Evolutionary conservation across 1,284 basidiomycete species (phyloP), one percentile per base, ranked within the genome.

Genomic region (Agroathelia rolfsii): DNA sequence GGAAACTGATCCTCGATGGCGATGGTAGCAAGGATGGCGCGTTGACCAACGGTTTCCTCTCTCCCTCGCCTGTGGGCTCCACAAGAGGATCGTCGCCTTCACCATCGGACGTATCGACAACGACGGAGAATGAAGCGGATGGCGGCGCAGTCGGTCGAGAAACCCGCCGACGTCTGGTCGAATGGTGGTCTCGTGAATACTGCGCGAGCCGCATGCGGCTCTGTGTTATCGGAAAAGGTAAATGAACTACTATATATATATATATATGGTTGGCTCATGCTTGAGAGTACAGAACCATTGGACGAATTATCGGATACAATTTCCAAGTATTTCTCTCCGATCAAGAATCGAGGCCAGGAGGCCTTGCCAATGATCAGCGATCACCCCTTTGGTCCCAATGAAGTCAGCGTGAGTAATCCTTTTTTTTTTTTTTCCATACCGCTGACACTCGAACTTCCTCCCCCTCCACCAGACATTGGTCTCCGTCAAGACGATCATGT

Each of bases 401-500:
- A 89, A 53, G 74, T 71, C 55, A 78, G 77, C 13, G 87, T 87
- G 59, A 56, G 80, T 76, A 29, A 5, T 11, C 14, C 6, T 9
- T 22, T 20, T 35, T 36, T 28, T 6, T 28, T 16, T 27, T n/a
- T 15, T 16, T 12, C 9, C 21, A 21, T 16, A 19, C 28, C 15
- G 24, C 20, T 45, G 14, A 30, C 7, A 23, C 35, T 13, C 32
- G 16, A 32, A 38, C 30, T 13, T 37, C n/a, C n/a, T n/a, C n/a
- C n/a, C n/a, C n/a, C n/a, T n/a, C n/a, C n/a, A n/a, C n/a, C 51
- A 94, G 82, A 82, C 79, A 4, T 66, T 94, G 34, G 76, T 95
- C 17, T 83, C 81, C 34, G 76, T 84, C 28, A 83, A 94, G 58
- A 93, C 93, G 1, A 77, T 99, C 47, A 89, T 92, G 73, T 79